Percentiles rank a stretch among this genome's conserved stretches.
These are phyloP conservation scores for Limonium bicolor DNA, from an alignment of 148 eudicot genomes.

Conservation along the genomic window DNA sequence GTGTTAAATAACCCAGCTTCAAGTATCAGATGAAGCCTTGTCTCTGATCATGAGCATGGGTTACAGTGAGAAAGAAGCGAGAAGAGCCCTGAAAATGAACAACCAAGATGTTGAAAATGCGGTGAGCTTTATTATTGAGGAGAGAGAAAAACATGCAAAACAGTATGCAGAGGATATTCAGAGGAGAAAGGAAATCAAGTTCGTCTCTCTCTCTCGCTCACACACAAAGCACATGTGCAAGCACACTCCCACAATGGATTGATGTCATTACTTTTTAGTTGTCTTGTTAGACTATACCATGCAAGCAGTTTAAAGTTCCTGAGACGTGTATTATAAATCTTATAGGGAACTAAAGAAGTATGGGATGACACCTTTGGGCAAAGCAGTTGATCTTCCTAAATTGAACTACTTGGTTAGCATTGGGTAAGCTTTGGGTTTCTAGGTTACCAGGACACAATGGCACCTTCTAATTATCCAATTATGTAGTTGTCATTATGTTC, in stretches of 20 bases:
- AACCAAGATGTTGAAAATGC: conserved; percentile 60
- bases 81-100: conserved; percentile 75
- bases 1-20: conserved; percentile 80
- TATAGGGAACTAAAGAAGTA: conserved; percentile 74
- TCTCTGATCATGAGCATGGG: conserved; percentile 80
- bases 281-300: too few species aligned
- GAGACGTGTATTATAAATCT: too few species aligned
- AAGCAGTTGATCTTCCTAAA: conserved; percentile 65
- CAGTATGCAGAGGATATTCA: conserved; percentile 46
- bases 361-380: conserved; percentile 65
- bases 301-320: too few species aligned
- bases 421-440: conserved; percentile 43
- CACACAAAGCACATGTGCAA: too few species aligned
- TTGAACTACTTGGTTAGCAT: conserved; percentile 35
- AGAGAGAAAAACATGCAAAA: conserved; percentile 36
- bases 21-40: conserved; percentile 79
- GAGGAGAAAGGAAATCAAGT: conserved; percentile 53
- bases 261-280: too few species aligned
- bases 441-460: too few species aligned
- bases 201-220: conserved; percentile 13
- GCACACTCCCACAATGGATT: too few species aligned
- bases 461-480: too few species aligned
- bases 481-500: too few species aligned
- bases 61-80: conserved; percentile 54
- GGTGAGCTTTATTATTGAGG: conserved; percentile 64